These are phyloP conservation scores for Mortierella sp. DNA, from an alignment of 371 early-diverging fungal species.

Conservation along the genomic window DNA sequence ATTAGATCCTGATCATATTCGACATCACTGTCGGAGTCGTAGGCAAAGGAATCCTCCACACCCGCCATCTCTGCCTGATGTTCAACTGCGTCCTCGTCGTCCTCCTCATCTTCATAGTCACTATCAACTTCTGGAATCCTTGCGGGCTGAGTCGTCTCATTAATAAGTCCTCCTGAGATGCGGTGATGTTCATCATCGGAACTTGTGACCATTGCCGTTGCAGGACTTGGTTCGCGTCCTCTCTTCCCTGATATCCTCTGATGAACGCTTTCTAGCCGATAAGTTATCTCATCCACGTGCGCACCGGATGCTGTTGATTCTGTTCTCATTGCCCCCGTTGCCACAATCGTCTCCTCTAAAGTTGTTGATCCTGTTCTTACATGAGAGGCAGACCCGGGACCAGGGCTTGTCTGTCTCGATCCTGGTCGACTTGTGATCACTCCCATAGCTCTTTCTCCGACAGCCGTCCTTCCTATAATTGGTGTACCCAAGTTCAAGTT, in stretches of 20 bases:
- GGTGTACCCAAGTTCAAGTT: conserved; percentile 38
- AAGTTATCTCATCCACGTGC: neutral
- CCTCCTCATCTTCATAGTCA: conserved; percentile 52
- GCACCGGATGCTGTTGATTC: neutral
- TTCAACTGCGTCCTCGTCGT: conserved; percentile 1
- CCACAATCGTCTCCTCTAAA: neutral
- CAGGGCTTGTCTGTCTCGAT: conserved; percentile 46
- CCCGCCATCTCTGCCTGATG: conserved; percentile 7
- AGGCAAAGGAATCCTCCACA: neutral
- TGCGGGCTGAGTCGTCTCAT: neutral
- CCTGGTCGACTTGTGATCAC: conserved; percentile 46
- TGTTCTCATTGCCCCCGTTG: neutral
- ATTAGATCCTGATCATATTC: conserved; percentile 32
- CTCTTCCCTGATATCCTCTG: neutral
- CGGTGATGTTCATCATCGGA: conserved; percentile 26
- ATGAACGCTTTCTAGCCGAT: neutral
- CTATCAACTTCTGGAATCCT: conserved; percentile 20
- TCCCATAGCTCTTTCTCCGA: conserved; percentile 35
- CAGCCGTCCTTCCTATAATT: conserved; percentile 7
- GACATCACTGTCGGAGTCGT: conserved; percentile 13
- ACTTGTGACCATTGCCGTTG: conserved; percentile 15
- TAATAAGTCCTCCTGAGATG: neutral
- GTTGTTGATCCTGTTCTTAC: no score
- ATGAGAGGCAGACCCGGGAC: neutral
- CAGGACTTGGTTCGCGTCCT: conserved; percentile 1